phyloP scores from a whole-genome alignment of 2,329 filamentous ascomycete species.

The Juglanconis oblonga region DNA sequence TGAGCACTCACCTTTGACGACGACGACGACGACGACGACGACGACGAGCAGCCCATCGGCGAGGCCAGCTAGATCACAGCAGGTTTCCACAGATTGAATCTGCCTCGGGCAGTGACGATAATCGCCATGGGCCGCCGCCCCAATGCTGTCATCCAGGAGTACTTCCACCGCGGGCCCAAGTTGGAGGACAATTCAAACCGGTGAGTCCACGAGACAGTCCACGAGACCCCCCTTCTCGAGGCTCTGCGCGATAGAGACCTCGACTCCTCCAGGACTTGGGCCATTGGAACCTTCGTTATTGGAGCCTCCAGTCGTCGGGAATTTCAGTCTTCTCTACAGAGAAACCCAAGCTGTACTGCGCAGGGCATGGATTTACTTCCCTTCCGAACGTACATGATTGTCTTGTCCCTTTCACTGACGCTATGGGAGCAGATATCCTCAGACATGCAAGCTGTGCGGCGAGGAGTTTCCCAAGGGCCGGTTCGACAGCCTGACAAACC shows the following conservation, averaged over 20 bases:
- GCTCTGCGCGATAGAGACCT: not conserved
- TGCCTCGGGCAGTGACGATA: not conserved
- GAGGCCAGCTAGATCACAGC: not conserved
- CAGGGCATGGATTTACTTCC: no score
- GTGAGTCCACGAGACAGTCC: slow-evolving; percentile 69
- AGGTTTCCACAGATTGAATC: not conserved
- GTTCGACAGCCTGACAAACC: slow-evolving; percentile 75
- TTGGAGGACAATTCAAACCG: slow-evolving; percentile 86
- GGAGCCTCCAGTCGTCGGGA: no score
- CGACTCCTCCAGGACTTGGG: no score
- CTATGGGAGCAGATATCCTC: slow-evolving; percentile 85
- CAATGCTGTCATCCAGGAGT: slow-evolving; percentile 80
- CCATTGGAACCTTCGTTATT: no score
- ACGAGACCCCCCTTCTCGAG: slow-evolving; percentile 31
- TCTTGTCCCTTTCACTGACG: slow-evolving; percentile 74
- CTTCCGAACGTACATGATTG: slow-evolving; percentile 43
- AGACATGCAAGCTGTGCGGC: slow-evolving; percentile 85
- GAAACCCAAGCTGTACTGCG: no score
- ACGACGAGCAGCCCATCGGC: not conserved
- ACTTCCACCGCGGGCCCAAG: slow-evolving; percentile 84
- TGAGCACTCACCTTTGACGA: not conserved
- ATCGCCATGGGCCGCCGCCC: slow-evolving; percentile 73
- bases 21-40: not conserved
- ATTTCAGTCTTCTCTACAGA: no score
- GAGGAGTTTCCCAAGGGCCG: slow-evolving; percentile 89